phyloP scores from a whole-genome alignment of 2,329 filamentous ascomycete species.

The Ophiostoma pallidulum region DNA sequence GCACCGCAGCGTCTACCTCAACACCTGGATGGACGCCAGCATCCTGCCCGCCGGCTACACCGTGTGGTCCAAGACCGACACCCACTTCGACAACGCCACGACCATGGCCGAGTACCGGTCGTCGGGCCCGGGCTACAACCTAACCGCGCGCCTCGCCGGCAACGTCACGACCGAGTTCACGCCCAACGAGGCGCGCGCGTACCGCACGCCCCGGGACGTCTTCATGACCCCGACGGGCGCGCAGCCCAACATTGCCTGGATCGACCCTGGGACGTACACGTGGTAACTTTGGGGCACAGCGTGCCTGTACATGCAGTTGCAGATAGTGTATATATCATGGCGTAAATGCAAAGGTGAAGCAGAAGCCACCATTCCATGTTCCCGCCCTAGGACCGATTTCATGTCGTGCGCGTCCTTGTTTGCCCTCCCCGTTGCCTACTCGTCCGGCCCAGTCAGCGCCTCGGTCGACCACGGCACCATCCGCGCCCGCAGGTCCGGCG shows the following conservation, averaged over 20 bases:
- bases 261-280: conserved; percentile 16
- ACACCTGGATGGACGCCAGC: conserved; percentile 42
- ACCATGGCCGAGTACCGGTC: conserved; percentile 47
- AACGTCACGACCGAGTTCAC: conserved; percentile 22
- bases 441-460: conserved; percentile 11
- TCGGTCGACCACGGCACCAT: conserved; percentile 18
- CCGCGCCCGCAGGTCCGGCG: conserved; percentile 19
- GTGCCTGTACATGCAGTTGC: too few species aligned
- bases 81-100: conserved; percentile 36
- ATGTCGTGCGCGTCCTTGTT: too few species aligned
- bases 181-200: conserved; percentile 23
- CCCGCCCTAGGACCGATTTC: too few species aligned
- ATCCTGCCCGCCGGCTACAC: conserved; percentile 45
- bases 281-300: too few species aligned
- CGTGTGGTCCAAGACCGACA: conserved; percentile 17
- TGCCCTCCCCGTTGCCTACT: too few species aligned
- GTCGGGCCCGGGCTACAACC: conserved; percentile 45
- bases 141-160: conserved; percentile 31
- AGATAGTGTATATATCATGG: too few species aligned
- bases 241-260: conserved; percentile 15
- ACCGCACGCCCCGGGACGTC: conserved; percentile 19
- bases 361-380: too few species aligned
- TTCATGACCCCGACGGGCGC: conserved; percentile 16
- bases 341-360: too few species aligned
- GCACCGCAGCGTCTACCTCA: conserved; percentile 48